Percentiles rank a stretch among this genome's conserved stretches.
Evolutionary conservation across 331 rosid species (phyloP).

Genomic region (Erythrophleum ivorense): DNA sequence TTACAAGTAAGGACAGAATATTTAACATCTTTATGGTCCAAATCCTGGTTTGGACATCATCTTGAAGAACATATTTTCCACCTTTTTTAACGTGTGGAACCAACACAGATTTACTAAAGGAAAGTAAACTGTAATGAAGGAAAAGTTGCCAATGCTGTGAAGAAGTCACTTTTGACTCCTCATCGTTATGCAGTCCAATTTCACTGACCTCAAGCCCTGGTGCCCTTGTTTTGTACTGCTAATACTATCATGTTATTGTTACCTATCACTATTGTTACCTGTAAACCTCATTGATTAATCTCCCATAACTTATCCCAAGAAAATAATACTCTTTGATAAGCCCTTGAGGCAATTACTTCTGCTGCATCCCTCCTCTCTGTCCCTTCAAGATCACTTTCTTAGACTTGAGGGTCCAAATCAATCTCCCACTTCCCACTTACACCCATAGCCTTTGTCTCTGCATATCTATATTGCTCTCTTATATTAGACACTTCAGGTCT

Average conservation of each 20-base stretch:
- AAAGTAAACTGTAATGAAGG: not conserved
- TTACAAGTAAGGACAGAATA: not conserved
- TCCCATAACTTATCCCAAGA: not conserved
- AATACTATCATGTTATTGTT: not conserved
- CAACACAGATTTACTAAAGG: slow-evolving; percentile 1
- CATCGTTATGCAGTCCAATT: not conserved
- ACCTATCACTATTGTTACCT: not conserved
- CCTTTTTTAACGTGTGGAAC: not conserved
- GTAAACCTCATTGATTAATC: not conserved
- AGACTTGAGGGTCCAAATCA: slow-evolving; percentile 13
- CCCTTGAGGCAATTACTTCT: not conserved
- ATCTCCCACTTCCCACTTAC: not conserved
- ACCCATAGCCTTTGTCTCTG: not conserved
- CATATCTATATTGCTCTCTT: slow-evolving; percentile 15
- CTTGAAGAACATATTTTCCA: slow-evolving; percentile 1
- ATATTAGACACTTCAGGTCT: not conserved
- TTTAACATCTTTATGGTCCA: slow-evolving; percentile 7
- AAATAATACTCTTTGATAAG: not conserved
- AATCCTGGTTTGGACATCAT: not conserved
- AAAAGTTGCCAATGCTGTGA: slow-evolving; percentile 2
- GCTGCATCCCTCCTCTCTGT: slow-evolving; percentile 7
- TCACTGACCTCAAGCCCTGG: not conserved
- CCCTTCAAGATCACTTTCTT: slow-evolving; percentile 6
- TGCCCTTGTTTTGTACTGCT: not conserved
- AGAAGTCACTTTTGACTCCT: slow-evolving; percentile 26